Evolutionary conservation across 2,329 filamentous ascomycete genomes (phyloP).

Genomic region (Magnaporthiopsis incrustans): DNA sequence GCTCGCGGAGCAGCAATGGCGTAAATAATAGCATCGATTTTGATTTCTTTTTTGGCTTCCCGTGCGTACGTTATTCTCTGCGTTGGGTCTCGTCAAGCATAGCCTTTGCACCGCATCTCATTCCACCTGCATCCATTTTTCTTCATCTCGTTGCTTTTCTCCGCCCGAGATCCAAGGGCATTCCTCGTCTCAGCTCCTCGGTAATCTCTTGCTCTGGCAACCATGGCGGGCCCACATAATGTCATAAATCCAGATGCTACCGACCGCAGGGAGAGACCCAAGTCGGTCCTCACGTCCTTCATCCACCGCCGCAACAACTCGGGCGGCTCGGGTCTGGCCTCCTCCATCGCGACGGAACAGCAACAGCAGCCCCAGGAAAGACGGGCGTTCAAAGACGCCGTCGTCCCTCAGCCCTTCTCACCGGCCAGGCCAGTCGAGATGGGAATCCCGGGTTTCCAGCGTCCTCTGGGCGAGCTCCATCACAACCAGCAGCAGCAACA

Average conservation of each 20-base stretch:
- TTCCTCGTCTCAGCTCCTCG: background rate
- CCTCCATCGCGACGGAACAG: conserved; percentile 15
- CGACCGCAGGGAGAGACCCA: conserved; percentile 31
- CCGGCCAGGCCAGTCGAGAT: conserved; percentile 16
- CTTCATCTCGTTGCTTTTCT: background rate
- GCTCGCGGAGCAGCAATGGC: background rate
- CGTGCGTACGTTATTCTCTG: background rate
- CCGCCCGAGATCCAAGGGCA: background rate
- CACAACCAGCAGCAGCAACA: conserved; percentile 44
- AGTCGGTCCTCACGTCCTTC: conserved; percentile 41
- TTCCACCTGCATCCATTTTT: background rate
- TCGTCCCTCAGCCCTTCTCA: background rate
- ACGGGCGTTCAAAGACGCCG: conserved; percentile 16
- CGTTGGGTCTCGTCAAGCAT: background rate
- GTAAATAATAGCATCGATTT: background rate
- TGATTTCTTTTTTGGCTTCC: background rate
- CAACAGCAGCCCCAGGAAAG: conserved; percentile 11
- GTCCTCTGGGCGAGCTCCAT: conserved; percentile 44
- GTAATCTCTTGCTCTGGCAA: conserved; percentile 8
- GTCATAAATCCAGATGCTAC: conserved; percentile 1
- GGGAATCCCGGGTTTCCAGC: conserved; percentile 25
- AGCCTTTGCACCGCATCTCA: background rate
- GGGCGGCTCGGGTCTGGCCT: conserved; percentile 27
- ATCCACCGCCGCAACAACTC: conserved; percentile 40
- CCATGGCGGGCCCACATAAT: conserved; percentile 11